Base-by-base conservation (phyloP, 2,329 filamentous ascomycete genomes). In the Trichophyton rubrum region DNA sequence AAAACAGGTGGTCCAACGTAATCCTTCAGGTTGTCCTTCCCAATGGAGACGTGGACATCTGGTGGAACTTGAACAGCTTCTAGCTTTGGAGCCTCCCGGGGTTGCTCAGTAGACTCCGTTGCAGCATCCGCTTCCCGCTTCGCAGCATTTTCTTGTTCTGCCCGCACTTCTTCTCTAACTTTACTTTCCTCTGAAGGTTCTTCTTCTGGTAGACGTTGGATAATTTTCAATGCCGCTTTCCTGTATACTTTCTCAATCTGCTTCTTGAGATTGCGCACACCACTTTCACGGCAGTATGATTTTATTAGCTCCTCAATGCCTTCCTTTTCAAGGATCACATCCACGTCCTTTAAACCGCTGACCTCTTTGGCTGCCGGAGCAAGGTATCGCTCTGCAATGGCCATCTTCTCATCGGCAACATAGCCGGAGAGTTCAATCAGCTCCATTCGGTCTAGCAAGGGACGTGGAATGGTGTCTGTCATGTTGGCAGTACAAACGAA, bases 401-500 rank as follows among this genome's bases (percentile, higher is more conserved):
- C 92, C 85, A 95, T 96, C 81, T 99, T 99, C 80, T 99, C 93
- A 66, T 99, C 92, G 0, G 92, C 86, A 58, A 99, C 92, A 70
- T 99, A 99, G 9, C 93, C 93, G 40, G 92, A 97, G 1, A 99
- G 81, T 64, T 95, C 85, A 66, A 99, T 99, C 68, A 97, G 85
- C 73, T 99, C 93, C 93, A 99, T 99, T 67, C 93, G 87, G 71
- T 99, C 93, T 15, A 97, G 81, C 0, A 99, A 80, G 2, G 93
- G 95, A 47, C 91, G 84, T 15, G 93, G 93, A 63, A 99, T 99
- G 0, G 93, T 99, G 69, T 99, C 93, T 0, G 91, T 96, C 87
- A 97, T 95, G 74, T 99, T 99, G 62, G 93, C 93, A 13, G 93
- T 99, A 80, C 93, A 99, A 47, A 99, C 93, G 71, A 99, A 99